Percentiles rank a stretch among this genome's conserved stretches.
phyloP scores from a whole-genome alignment of 2,329 filamentous ascomycete genomes.

The Neopestalotiopsis rosae region DNA sequence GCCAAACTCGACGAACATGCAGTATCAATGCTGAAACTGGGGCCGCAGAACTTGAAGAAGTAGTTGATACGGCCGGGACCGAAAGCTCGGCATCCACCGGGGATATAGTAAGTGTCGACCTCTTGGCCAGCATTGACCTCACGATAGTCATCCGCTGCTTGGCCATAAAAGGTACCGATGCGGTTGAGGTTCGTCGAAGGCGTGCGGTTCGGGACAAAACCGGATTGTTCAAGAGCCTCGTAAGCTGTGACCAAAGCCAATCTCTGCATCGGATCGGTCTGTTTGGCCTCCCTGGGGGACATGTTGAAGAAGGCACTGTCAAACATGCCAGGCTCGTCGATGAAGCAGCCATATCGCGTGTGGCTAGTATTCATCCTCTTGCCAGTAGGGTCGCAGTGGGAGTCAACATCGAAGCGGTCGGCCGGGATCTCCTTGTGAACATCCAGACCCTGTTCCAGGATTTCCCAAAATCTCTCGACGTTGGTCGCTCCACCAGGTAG shows the following conservation, averaged over 20 bases:
- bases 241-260: conserved; percentile 71
- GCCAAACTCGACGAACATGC: conserved; percentile 78
- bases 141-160: conserved; percentile 78
- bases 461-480: conserved; percentile 65
- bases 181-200: conserved; percentile 57
- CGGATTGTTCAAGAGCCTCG: conserved; percentile 72
- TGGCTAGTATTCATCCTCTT: conserved; percentile 43
- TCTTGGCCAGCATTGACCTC: conserved; percentile 77
- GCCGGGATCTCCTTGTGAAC: conserved; percentile 52
- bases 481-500: conserved; percentile 65
- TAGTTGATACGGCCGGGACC: conserved; percentile 71
- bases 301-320: conserved; percentile 21
- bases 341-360: conserved; percentile 25
- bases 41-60: conserved; percentile 77
- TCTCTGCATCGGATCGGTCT: conserved; percentile 73
- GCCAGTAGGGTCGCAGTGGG: conserved; percentile 56
- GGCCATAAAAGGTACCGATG: conserved; percentile 77
- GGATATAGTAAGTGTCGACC: conserved; percentile 63
- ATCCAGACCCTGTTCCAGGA: conserved; percentile 66
- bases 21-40: conserved; percentile 76
- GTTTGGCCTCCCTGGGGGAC: conserved; percentile 37
- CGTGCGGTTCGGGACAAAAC: conserved; percentile 67
- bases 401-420: conserved; percentile 18
- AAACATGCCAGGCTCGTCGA: conserved; percentile 18
- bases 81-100: conserved; percentile 48